Evolutionary conservation across 345 rosid species (phyloP), one percentile per base, ranked within the genome.

Genomic region (Capsella bursapastoris): DNA sequence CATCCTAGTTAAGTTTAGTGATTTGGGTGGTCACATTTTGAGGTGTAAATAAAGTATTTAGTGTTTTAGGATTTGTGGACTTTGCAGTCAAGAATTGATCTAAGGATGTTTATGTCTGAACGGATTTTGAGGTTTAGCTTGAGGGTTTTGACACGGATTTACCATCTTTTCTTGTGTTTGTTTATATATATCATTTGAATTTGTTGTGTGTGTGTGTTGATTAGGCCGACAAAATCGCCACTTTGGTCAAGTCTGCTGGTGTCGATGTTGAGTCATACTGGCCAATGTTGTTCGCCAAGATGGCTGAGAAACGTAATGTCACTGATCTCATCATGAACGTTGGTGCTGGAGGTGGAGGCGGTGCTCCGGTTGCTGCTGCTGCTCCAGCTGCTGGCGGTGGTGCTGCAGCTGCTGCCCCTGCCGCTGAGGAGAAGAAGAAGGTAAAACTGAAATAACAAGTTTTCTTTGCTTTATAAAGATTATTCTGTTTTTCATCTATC

Each of bases 231-330:
- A 93, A 93, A 83, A 90, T 93, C 37, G 64, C 88, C 0, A 48
- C 82, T 1, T 6, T 93, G 69, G 83, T 89, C 7, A 86, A 88
- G 50, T 71, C 95, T 2, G 96, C 98, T 25, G 83, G 85, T 64
- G 83, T 89, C 3, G 0, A 3, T 0, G 57, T 86, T 22, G 98
- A 93, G 67, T 75, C 96, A 10, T 93, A 87, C 84, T 93, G 97
- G 97, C 94, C 97, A 9, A 57, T 86, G 78, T 74, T 91, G 60
- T 91, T 93, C 75, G 89, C 92, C 15, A 91, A 93, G 87, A 84
- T 93, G 40, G 84, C 82, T 0, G 96, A 91, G 84, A 94, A 89
- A 81, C 79, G 87, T 25, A 80, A 81, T 49, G 25, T 89, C 11
- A 91, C 79, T 25, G 92, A 89, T 57, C 90, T 93, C 72, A 63